Base-by-base conservation (phyloP, 1,284 basidiomycete genomes). In the Nidula niveotomentosa region DNA sequence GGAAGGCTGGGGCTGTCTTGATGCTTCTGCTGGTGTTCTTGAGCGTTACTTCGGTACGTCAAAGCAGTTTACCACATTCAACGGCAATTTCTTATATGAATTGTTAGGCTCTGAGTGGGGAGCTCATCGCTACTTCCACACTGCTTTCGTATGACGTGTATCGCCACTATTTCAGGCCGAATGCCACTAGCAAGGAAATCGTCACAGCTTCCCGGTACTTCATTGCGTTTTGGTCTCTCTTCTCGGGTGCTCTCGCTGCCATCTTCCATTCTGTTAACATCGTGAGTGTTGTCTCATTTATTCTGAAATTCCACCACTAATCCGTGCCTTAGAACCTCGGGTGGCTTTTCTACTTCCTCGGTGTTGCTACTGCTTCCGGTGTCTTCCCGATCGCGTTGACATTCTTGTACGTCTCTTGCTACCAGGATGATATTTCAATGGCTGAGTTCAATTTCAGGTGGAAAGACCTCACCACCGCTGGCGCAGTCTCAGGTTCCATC, bases 401-500 rank as follows among this genome's bases (percentile, higher is more conserved):
- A n/a, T 47, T 47, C 23, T 47, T 47, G 45, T 47, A 47, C n/a
- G 45, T 17, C 12, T 30, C 6, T 23, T 23, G 12, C 23, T 17
- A n/a, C 15, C 8, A 17, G 23, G 6, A 6, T 15, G 13, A 13
- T 13, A 13, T 43, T 43, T 17, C 39, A 43, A 43, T 43, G 13
- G 39, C 17, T 43, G 13, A 43, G 17, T 17, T 12, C 15, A 47
- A 47, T 6, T 30, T 15, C 23, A 47, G 45, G 23, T 62, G 62
- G 59, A 58, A 59, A 53, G 57, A 61, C 37, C 58, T 61, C 36
- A 60, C 49, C 34, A 54, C 46, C 15, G 56, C 58, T 2, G 62
- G 62, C 1, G 68, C 69, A 46, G 62, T 75, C 8, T 74, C 76
- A 62, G 79, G 79, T 1, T 71, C 72, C 36, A 64, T 80, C 23